phyloP scores from a whole-genome alignment of 352 stramenopile genomes.

The Phytophthora idaei region DNA sequence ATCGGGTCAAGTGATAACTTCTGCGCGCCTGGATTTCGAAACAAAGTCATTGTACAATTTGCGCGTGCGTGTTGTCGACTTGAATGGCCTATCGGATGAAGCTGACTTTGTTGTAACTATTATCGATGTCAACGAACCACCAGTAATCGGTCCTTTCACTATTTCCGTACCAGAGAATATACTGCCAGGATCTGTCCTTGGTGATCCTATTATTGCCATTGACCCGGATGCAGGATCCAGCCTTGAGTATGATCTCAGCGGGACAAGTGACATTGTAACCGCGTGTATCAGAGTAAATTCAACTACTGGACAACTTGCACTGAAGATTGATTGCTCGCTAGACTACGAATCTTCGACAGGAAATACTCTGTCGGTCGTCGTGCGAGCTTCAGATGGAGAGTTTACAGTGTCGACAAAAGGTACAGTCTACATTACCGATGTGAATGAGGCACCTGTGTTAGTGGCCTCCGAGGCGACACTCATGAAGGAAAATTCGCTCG shows the following conservation, averaged over 20 bases:
- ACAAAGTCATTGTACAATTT: constrained; percentile 13
- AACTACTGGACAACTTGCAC: constrained; percentile 20
- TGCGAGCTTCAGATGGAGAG: constrained; percentile 48
- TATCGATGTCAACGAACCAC: constrained; percentile 34
- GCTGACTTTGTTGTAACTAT: constrained; percentile 18
- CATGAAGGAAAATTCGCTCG: constrained; percentile 25
- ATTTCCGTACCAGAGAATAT: constrained; percentile 26
- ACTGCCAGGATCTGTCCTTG: constrained; percentile 19
- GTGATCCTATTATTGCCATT: constrained; percentile 18
- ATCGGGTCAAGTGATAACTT: constrained; percentile 23
- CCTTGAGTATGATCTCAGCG: constrained; percentile 21
- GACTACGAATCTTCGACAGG: constrained; percentile 32
- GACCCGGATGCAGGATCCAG: constrained; percentile 18
- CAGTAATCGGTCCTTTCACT: constrained; percentile 18
- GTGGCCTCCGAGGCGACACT: background rate
- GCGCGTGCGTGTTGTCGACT: constrained; percentile 22
- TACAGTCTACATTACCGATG: constrained; percentile 38
- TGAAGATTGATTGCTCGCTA: constrained; percentile 21
- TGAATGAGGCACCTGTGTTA: constrained; percentile 50
- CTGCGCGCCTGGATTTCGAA: constrained; percentile 23
- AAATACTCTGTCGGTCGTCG: constrained; percentile 28
- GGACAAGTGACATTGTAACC: constrained; percentile 8
- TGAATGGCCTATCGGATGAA: constrained; percentile 14
- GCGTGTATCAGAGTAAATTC: constrained; percentile 23
- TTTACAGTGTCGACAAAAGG: constrained; percentile 20